phyloP scores from a whole-genome alignment of 345 rosid genomes.

The Citrus australasica region DNA sequence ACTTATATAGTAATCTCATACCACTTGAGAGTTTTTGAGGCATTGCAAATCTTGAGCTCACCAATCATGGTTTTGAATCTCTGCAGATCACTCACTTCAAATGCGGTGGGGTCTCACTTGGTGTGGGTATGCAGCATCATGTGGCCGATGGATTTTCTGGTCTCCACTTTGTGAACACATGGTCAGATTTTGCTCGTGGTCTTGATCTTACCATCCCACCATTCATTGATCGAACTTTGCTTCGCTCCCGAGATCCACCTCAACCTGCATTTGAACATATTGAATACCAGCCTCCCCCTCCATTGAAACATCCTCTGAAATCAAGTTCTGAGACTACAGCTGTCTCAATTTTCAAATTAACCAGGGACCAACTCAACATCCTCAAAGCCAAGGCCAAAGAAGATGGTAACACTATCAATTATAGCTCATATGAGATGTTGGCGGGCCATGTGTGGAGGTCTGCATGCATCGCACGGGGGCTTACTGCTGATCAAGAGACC shows the following conservation, averaged over 20 bases:
- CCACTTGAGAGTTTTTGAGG: neutral
- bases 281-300: conserved; percentile 86
- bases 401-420: conserved; percentile 59
- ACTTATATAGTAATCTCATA: neutral
- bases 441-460: conserved; percentile 95
- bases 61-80: neutral
- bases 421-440: conserved; percentile 90
- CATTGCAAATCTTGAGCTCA: neutral
- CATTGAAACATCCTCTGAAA: conserved; percentile 42
- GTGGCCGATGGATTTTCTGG: conserved; percentile 95
- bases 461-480: conserved; percentile 67
- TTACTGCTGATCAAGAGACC: conserved; percentile 56
- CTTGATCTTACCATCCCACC: conserved; percentile 66
- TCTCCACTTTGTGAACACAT: conserved; percentile 85
- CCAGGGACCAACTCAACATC: conserved; percentile 53
- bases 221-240: conserved; percentile 78
- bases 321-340: conserved; percentile 42
- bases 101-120: conserved; percentile 96
- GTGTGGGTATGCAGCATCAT: conserved; percentile 97
- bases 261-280: conserved; percentile 66
- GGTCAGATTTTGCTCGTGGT: conserved; percentile 96
- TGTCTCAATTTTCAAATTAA: conserved; percentile 67
- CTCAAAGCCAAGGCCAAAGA: conserved; percentile 86
- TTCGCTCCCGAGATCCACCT: conserved; percentile 89
- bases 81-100: conserved; percentile 77